Evolutionary conservation across 805 yeast species (phyloP).

Genomic region (Sugiyamaella chiloensis): DNA sequence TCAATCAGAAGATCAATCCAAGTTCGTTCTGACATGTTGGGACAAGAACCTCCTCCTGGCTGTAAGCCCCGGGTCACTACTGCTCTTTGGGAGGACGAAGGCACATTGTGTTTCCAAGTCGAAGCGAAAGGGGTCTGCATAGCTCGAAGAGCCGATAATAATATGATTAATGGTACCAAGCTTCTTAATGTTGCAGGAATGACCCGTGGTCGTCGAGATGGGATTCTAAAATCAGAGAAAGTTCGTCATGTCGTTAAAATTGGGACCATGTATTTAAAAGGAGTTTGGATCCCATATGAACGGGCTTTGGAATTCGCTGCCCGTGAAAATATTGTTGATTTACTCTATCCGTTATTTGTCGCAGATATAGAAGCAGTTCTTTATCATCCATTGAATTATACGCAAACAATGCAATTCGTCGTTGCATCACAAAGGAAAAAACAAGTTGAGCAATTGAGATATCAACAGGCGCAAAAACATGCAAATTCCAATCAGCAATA

Average conservation of each 20-base stretch:
- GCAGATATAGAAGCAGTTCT: constrained; percentile 46
- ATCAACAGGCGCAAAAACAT: constrained; percentile 19
- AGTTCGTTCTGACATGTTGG: constrained; percentile 26
- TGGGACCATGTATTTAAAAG: constrained; percentile 85
- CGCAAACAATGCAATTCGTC: constrained; percentile 34
- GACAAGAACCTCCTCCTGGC: constrained; percentile 31
- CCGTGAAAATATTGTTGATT: constrained; percentile 69
- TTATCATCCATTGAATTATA: constrained; percentile 33
- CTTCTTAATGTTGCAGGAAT: constrained; percentile 78
- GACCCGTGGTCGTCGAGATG: constrained; percentile 86
- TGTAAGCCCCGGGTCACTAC: constrained; percentile 61
- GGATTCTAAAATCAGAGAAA: constrained; percentile 76
- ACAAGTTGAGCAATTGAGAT: constrained; percentile 19
- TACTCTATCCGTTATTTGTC: constrained; percentile 67
- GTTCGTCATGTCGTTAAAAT: constrained; percentile 78
- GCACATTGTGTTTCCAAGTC: constrained; percentile 79
- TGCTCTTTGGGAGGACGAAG: constrained; percentile 87
- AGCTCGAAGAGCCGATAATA: constrained; percentile 81
- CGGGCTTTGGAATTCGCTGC: constrained; percentile 79
- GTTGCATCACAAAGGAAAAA: constrained; percentile 32
- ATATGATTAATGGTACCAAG: constrained; percentile 85
- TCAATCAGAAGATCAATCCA: constrained; percentile 22
- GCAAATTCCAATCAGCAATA: constrained; percentile 8
- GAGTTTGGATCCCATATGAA: constrained; percentile 89
- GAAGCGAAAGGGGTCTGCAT: constrained; percentile 78